Evolutionary conservation across 495 filamentous ascomycete genomes (phyloP).

Genomic region (Talaromyces wortmannii): DNA sequence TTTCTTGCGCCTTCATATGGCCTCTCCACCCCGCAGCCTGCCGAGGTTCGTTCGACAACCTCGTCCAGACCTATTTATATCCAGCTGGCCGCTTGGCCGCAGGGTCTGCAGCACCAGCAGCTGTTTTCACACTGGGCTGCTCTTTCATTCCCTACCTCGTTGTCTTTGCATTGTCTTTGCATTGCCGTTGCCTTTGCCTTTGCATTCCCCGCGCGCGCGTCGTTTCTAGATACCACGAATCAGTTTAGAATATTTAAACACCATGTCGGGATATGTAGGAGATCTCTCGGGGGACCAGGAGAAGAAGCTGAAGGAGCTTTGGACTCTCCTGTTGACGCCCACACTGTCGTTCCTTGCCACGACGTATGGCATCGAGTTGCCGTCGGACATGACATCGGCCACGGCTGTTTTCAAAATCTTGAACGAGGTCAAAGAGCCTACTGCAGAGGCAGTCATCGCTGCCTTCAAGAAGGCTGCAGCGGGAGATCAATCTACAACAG

Average conservation of each 20-base stretch:
- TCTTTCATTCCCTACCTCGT: too few relatives aligned
- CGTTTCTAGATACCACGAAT: neutral
- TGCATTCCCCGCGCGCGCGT: neutral
- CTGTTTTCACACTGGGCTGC: too few relatives aligned
- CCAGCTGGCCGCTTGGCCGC: too few relatives aligned
- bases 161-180: neutral
- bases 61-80: neutral
- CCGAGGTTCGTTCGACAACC: neutral
- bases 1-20: neutral
- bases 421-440: constrained; percentile 55
- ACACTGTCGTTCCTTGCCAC: constrained; percentile 9
- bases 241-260: neutral
- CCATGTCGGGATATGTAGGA: constrained; percentile 39
- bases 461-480: neutral
- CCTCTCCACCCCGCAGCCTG: neutral
- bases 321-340: constrained; percentile 41
- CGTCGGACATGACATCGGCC: constrained; percentile 26
- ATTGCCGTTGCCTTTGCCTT: neutral
- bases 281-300: constrained; percentile 78
- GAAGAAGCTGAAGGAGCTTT: constrained; percentile 73
- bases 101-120: too few relatives aligned
- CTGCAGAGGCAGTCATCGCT: constrained; percentile 4
- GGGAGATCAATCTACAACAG: neutral
- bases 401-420: constrained; percentile 47
- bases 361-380: constrained; percentile 11